Base-by-base conservation (phyloP, 2,329 filamentous ascomycete species). In the Samsoniella hepiali region DNA sequence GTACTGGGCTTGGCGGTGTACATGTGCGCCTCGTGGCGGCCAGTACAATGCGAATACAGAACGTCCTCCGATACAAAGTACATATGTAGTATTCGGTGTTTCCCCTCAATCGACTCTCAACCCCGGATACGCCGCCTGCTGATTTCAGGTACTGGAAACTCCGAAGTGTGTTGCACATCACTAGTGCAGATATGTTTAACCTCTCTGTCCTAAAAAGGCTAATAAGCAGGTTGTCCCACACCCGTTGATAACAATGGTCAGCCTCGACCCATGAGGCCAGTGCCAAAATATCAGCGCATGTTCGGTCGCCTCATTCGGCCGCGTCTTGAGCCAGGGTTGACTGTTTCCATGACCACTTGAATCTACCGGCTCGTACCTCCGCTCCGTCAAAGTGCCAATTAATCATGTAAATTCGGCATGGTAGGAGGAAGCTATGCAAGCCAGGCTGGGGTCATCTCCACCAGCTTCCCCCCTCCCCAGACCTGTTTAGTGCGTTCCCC, bases 321-420 rank as follows among this genome's bases (percentile, higher is more conserved):
- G 17, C 10, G n/a, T 44, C 27, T 27, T 31, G 11, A 32, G 22
- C 27, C 56, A 50, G 22, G 58, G 38, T 38, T 53, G 38, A 6
- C 38, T 15, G 31, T 55, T 45, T 54, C 38, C 47, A 27, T 29
- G 58, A 62, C 38, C 36, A 9, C n/a, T 36, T 8, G 31, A 58
- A 62, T 54, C 32, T 62, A n/a, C 47, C n/a, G 31, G 49, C 56
- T 47, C 45, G 54, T 45, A 32, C 29, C 58, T 54, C 31, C 15
- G 27, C 50, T 10, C n/a, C 29, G 22, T 17, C 9, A 10, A 32
- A 51, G 31, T 29, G 34, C 32, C 32, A 36, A 38, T 49, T 49
- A 29, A 51, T 49, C 32, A 27, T 50, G 40, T 3, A n/a, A 22
- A 22, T 22, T 22, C 9, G 27, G 42, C 55, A 58, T 34, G 10